Evolutionary conservation across 208 protist genomes (phyloP).

Genomic region (Strigomonas galati): DNA sequence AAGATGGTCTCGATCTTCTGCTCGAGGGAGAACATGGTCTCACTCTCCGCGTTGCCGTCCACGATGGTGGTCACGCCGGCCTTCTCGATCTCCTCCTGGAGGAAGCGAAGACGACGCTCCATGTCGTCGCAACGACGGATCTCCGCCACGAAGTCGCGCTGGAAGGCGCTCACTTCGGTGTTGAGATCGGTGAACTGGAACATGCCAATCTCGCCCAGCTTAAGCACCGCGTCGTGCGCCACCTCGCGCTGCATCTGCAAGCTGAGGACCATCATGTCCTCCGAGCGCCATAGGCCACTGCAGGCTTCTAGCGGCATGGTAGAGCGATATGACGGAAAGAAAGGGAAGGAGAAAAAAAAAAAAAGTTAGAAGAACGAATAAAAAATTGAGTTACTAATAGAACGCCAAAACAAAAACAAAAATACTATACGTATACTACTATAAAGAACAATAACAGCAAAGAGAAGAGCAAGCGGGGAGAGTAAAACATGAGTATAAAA

Average conservation of each 20-base stretch:
- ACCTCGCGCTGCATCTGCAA: conserved; percentile 97
- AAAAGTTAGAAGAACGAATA: neutral
- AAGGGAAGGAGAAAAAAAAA: conserved; percentile 9
- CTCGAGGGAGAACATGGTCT: conserved; percentile 86
- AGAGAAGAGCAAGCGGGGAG: conserved; percentile 10
- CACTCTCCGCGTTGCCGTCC: conserved; percentile 37
- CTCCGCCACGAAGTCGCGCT: conserved; percentile 96
- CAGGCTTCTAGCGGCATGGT: conserved; percentile 75
- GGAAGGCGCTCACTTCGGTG: conserved; percentile 92
- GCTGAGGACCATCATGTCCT: conserved; percentile 97
- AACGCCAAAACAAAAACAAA: conserved; percentile 3
- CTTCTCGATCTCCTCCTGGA: conserved; percentile 91
- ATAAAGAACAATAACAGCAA: conserved; percentile 11
- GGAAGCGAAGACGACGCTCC: conserved; percentile 93
- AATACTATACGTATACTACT: neutral
- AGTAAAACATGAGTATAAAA: conserved; percentile 9
- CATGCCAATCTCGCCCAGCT: conserved; percentile 93
- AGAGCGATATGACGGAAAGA: conserved; percentile 1
- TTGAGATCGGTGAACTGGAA: conserved; percentile 97
- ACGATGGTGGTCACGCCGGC: conserved; percentile 52
- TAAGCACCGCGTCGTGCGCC: conserved; percentile 94
- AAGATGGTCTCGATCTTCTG: conserved; percentile 91
- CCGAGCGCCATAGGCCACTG: conserved; percentile 93
- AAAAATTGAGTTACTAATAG: neutral
- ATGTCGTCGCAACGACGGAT: conserved; percentile 97